These are phyloP conservation scores for Trichopus zeylanicus DNA, from an alignment of 116 monocot genomes.

Conservation along the genomic window DNA sequence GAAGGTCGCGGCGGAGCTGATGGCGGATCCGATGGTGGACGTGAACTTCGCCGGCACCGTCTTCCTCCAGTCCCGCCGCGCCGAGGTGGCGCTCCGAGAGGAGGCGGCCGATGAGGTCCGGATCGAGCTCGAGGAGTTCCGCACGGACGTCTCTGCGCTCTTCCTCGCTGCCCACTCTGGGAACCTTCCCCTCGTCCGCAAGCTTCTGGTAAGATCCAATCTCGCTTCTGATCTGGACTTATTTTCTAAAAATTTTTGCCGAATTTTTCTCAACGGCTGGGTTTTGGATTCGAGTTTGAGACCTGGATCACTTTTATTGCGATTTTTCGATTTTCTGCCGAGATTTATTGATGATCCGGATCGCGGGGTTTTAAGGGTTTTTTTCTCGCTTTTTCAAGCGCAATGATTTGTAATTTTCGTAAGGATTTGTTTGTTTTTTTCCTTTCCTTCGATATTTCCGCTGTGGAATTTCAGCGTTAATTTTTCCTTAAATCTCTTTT, in stretches of 20 bases:
- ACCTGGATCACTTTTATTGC: too few species aligned
- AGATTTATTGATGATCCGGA: too few species aligned
- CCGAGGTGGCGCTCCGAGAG: slow-evolving; percentile 47
- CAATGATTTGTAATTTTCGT: too few species aligned
- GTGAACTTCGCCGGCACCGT: slow-evolving; percentile 80
- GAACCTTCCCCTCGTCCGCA: slow-evolving; percentile 48
- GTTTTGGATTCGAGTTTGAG: background rate
- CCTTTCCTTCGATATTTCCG: too few species aligned
- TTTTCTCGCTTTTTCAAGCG: too few species aligned
- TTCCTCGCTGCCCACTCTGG: slow-evolving; percentile 86
- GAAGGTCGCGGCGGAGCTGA: slow-evolving; percentile 23
- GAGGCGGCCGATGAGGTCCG: slow-evolving; percentile 53
- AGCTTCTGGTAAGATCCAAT: slow-evolving; percentile 44
- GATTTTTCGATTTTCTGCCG: too few species aligned
- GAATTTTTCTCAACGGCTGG: too few species aligned
- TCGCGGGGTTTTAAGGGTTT: too few species aligned
- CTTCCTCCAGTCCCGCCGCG: slow-evolving; percentile 22
- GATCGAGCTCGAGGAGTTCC: slow-evolving; percentile 48
- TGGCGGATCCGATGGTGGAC: slow-evolving; percentile 47
- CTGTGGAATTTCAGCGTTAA: too few species aligned
- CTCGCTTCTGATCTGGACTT: background rate
- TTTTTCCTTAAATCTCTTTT: too few species aligned
- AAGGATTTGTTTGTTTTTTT: too few species aligned
- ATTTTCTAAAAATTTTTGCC: too few species aligned
- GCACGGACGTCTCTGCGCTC: slow-evolving; percentile 61